A percentile compares a stretch with the other conserved stretches of the same genome.
Evolutionary conservation across 805 yeast species (phyloP).

Genomic region (Pichia gijzeniarum): DNA sequence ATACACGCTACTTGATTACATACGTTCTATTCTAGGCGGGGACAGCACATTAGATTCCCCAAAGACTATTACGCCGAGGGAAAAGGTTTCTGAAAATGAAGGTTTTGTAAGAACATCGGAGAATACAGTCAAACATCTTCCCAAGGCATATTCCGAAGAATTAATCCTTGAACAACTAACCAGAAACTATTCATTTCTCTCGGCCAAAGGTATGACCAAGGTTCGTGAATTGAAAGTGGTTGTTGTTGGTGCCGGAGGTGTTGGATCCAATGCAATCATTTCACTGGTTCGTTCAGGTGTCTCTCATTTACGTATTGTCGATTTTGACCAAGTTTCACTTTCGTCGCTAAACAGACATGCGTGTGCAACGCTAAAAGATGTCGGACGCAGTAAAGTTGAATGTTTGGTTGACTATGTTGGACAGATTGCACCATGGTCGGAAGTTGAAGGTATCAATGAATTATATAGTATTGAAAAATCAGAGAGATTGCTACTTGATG

Average conservation of each 20-base stretch:
- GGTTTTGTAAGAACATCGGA: slow-evolving; percentile 10
- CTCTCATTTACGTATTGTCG: slow-evolving; percentile 69
- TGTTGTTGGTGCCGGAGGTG: slow-evolving; percentile 95
- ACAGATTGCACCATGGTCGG: slow-evolving; percentile 90
- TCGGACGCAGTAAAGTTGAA: slow-evolving; percentile 85
- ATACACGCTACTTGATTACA: slow-evolving; percentile 7
- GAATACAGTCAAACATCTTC: slow-evolving; percentile 10
- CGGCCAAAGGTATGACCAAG: slow-evolving; percentile 73
- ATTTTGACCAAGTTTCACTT: slow-evolving; percentile 92
- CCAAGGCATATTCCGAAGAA: slow-evolving; percentile 45
- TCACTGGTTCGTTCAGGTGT: slow-evolving; percentile 92
- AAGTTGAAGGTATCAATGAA: slow-evolving; percentile 69
- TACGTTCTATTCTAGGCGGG: slow-evolving; percentile 2
- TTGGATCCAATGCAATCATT: slow-evolving; percentile 93
- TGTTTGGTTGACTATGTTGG: slow-evolving; percentile 63
- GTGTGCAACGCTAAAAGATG: slow-evolving; percentile 85
- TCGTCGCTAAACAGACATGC: slow-evolving; percentile 93
- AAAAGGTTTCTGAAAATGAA: background rate
- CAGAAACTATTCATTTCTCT: slow-evolving; percentile 85
- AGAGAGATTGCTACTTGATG: slow-evolving; percentile 46
- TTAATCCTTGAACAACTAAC: slow-evolving; percentile 89
- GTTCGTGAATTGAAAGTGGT: slow-evolving; percentile 68
- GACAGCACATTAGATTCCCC: background rate
- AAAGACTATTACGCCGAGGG: background rate
- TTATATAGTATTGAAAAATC: slow-evolving; percentile 70